Conservation (phyloP, 2,329 filamentous ascomycete species). For the Neospermospora avenae region DNA sequence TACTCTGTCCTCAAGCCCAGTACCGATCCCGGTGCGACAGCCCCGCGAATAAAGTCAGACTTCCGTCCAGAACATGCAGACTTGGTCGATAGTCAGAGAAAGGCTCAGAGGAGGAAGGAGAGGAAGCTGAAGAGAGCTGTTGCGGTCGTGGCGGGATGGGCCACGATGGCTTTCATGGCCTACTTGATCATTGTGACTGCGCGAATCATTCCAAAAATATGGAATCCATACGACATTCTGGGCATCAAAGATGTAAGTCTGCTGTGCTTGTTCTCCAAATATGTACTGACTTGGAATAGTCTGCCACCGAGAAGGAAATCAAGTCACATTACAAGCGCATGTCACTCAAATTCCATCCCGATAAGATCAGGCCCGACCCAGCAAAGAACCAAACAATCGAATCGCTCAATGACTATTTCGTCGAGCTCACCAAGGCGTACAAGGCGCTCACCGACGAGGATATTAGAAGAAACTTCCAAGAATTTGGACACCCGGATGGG, state of each 20-base stretch:
- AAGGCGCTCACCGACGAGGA: constrained; percentile 97
- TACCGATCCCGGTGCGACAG: constrained; percentile 73
- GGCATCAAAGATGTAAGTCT: constrained; percentile 71
- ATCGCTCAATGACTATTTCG: constrained; percentile 80
- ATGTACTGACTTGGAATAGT: constrained; percentile 46
- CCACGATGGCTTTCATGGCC: constrained; percentile 81
- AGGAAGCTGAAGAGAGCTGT: constrained; percentile 81
- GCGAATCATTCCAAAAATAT: constrained; percentile 70
- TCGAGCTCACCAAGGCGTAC: constrained; percentile 96
- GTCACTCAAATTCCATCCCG: constrained; percentile 83
- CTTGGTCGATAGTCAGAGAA: constrained; percentile 76
- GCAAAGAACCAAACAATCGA: constrained; percentile 88
- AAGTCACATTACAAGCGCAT: constrained; percentile 87
- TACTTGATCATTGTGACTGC: constrained; percentile 85
- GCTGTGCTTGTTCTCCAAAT: background rate
- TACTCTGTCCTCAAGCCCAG: constrained; percentile 81
- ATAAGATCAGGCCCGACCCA: constrained; percentile 82
- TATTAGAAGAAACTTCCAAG: constrained; percentile 91
- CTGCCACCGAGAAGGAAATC: constrained; percentile 83
- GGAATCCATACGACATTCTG: constrained; percentile 96
- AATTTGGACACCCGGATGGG: constrained; percentile 94
- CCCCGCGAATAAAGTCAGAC: constrained; percentile 75
- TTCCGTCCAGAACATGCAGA: constrained; percentile 81
- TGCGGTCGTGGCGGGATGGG: constrained; percentile 74
- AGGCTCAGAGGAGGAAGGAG: constrained; percentile 86